These are phyloP conservation scores for Lactuca saligna DNA, from an alignment of 129 eudicot genomes.

Conservation along the genomic window DNA sequence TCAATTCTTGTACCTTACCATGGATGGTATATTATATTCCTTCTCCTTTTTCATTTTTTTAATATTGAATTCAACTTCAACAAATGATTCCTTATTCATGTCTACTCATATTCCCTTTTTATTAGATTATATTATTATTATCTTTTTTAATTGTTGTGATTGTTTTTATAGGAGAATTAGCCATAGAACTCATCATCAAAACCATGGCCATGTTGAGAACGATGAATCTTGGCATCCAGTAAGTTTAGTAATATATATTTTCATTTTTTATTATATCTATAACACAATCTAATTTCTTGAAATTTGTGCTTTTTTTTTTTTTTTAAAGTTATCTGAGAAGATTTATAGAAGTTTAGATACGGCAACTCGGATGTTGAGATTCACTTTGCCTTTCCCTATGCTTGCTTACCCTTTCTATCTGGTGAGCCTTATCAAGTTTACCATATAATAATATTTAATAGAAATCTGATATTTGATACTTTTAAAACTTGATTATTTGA, in stretches of 20 bases:
- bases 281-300: background rate
- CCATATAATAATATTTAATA: background rate
- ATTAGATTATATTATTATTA: background rate
- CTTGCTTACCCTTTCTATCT: constrained; percentile 92
- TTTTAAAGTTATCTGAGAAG: constrained; percentile 61
- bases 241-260: constrained; percentile 15
- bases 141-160: background rate
- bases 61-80: background rate
- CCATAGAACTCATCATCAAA: constrained; percentile 46
- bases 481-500: background rate
- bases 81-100: background rate
- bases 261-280: background rate
- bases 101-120: background rate
- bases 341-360: constrained; percentile 60
- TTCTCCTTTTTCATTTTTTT: background rate
- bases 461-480: background rate
- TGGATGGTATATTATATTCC: constrained; percentile 68
- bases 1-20: constrained; percentile 95
- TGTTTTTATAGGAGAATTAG: constrained; percentile 48
- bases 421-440: constrained; percentile 45
- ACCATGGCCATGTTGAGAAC: constrained; percentile 42
- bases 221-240: constrained; percentile 47
- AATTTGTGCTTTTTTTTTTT: constrained; percentile 14
- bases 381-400: constrained; percentile 91
- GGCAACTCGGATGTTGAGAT: constrained; percentile 51